Base-by-base conservation (phyloP, 805 yeast species). In the Jamesozyma lodderae region DNA sequence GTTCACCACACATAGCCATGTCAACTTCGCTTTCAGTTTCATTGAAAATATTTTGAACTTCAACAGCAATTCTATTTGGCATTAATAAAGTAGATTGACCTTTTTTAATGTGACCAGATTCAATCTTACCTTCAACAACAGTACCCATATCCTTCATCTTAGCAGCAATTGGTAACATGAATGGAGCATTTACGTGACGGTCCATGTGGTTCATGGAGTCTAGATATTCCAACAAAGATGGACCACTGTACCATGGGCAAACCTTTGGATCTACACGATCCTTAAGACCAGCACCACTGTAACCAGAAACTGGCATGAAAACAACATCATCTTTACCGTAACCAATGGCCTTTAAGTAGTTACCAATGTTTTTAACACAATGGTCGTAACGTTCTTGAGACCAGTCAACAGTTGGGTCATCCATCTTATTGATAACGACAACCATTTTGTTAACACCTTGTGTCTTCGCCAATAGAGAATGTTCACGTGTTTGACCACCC, bases 401-500 rank as follows among this genome's bases (percentile, higher is more conserved):
- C 99, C 99, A 92, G 47, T 63, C 65, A 33, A 92, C 99, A 35
- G 98, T 92, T 35, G 95, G 82, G 59, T 92, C 99, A 67, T 92
- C 99, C 97, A 92, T 90, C 76, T 92, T 92, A 72, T 92, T 92
- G 51, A 90, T 87, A 38, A 83, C 96, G 42, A 90, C 96, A 47
- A 92, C 72, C 63, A 90, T 75, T 63, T 80, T 82, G 71, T 90
- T 86, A 45, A 90, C 96, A 68, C 98, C 98, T 68, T 90, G 97
- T 37, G 96, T 92, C 72, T 90, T 92, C 45, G 98, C 98, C 60
- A 90, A 72, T 43, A 90, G 70, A 10, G 97, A 97, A 59, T 90
- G 98, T 73, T 88, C 97, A 69, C 96, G 81, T 26, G 97, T 88
- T 70, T 90, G 98, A 51, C 98, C 98, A 57, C 97, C 97, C 64